Conservation (phyloP, 148 eudicot genomes). For the Agrostemma githago region DNA sequence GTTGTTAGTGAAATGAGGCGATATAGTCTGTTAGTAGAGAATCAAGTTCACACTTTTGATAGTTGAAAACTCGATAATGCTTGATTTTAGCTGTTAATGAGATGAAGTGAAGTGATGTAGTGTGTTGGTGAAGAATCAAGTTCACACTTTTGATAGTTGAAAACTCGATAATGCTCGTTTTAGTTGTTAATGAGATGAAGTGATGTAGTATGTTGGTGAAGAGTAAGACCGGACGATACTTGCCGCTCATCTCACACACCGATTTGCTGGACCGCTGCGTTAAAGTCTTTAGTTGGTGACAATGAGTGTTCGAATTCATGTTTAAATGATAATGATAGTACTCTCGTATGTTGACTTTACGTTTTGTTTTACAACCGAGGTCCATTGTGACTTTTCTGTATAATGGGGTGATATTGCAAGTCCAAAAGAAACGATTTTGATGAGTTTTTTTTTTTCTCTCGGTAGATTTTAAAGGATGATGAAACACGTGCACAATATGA, state of each 20-base stretch:
- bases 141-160: too few relatives aligned
- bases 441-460: conserved; percentile 1
- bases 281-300: neutral
- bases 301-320: neutral
- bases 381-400: neutral
- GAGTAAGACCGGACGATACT: neutral
- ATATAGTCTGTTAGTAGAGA: neutral
- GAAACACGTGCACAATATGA: conserved; percentile 78
- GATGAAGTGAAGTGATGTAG: neutral
- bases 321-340: neutral
- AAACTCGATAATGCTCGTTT: neutral
- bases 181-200: neutral
- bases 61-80: neutral
- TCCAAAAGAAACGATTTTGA: neutral
- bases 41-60: too few relatives aligned
- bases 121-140: neutral
- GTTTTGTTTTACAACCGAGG: neutral
- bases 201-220: neutral
- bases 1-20: neutral
- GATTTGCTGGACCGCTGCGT: neutral
- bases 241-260: neutral
- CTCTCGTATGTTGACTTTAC: neutral
- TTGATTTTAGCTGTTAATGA: neutral
- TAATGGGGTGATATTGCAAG: neutral
- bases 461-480: conserved; percentile 88